These are phyloP conservation scores for Nitzschia sp. DNA, from an alignment of 108 stramenopile genomes.

Conservation along the genomic window DNA sequence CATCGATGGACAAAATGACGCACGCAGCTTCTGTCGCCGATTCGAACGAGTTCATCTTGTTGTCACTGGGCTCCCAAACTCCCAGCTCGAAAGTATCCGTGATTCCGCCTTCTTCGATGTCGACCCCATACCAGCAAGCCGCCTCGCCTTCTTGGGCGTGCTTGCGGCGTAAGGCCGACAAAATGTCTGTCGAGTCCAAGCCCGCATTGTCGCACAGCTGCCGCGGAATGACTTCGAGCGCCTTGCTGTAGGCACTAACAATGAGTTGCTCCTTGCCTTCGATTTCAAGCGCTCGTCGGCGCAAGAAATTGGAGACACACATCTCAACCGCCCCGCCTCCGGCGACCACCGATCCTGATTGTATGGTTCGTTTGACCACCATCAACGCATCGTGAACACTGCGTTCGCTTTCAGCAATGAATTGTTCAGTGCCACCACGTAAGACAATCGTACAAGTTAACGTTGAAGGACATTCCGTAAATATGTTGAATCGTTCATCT, in stretches of 20 bases:
- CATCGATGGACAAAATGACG: constrained; percentile 97
- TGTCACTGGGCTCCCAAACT: constrained; percentile 98
- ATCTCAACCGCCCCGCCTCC: constrained; percentile 99
- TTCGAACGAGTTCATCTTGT: constrained; percentile 92
- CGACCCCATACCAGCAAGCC: constrained; percentile 96
- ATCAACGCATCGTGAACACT: constrained; percentile 98
- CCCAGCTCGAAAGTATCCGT: constrained; percentile 93
- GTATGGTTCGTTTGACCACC: constrained; percentile 94
- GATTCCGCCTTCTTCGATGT: constrained; percentile 92
- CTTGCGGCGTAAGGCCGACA: constrained; percentile 91
- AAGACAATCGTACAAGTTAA: constrained; percentile 96
- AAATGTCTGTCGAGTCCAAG: constrained; percentile 95
- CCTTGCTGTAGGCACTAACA: constrained; percentile 88
- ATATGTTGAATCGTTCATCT: constrained; percentile 97
- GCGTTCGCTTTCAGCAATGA: constrained; percentile 98
- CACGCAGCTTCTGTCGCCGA: constrained; percentile 98
- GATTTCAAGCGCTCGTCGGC: constrained; percentile 85
- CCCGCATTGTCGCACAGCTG: constrained; percentile 99
- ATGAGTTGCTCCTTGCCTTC: constrained; percentile 98
- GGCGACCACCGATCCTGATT: constrained; percentile 88
- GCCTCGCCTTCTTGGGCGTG: constrained; percentile 79
- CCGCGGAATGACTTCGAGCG: constrained; percentile 96
- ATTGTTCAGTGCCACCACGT: constrained; percentile 97
- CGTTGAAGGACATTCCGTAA: constrained; percentile 91
- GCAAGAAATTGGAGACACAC: constrained; percentile 85